Conservation (phyloP, 192 early-diverging fungal species). For the Funneliformis geosporum region DNA sequence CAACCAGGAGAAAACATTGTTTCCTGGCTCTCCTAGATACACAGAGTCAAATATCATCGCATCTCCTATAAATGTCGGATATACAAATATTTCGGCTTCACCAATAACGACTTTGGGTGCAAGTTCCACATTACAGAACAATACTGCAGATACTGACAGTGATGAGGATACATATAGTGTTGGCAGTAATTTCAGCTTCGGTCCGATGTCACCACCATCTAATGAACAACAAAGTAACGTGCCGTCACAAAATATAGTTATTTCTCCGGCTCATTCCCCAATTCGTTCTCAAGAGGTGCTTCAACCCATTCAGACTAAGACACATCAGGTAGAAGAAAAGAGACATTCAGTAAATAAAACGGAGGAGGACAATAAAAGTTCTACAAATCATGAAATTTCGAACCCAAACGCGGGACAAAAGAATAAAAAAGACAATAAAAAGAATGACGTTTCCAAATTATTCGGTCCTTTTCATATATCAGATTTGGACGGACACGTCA, state of each 20-base stretch:
- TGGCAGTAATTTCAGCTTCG: conserved; percentile 8
- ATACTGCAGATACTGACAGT: neutral
- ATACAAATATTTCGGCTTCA: neutral
- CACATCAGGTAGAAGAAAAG: neutral
- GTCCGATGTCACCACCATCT: neutral
- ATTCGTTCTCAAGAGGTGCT: neutral
- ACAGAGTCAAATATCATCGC: neutral
- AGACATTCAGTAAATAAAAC: neutral
- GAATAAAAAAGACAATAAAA: neutral
- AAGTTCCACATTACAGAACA: neutral
- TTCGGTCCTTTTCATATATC: conserved; percentile 53
- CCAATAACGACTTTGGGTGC: neutral
- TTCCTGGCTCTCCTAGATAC: neutral
- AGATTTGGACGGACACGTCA: conserved; percentile 69
- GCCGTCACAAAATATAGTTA: neutral
- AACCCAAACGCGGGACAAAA: neutral
- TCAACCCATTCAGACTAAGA: neutral
- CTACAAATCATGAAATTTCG: neutral
- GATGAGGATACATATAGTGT: neutral
- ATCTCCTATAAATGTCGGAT: neutral
- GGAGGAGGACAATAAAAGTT: neutral
- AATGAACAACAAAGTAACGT: neutral
- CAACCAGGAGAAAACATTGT: neutral
- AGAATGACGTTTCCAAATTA: neutral
- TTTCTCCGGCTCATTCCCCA: too few relatives aligned